These are phyloP conservation scores for Magnolia officinalis DNA, from an alignment of 164 flowering plant species.

Conservation along the genomic window DNA sequence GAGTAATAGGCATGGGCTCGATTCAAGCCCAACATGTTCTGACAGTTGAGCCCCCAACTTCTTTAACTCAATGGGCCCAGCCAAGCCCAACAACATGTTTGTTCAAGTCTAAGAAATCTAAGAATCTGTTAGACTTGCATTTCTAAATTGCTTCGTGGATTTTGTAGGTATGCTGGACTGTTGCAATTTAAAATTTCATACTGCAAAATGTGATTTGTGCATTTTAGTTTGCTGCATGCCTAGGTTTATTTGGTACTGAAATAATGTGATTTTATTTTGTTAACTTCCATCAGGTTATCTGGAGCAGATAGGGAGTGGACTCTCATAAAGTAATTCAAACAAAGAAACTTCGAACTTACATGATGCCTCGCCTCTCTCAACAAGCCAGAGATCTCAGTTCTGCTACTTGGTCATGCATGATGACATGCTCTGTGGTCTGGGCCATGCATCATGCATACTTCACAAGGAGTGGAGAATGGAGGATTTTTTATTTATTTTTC, in stretches of 20 bases:
- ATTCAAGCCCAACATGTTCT: too few species aligned
- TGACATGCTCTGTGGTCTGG: too few species aligned
- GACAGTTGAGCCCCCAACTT: too few species aligned
- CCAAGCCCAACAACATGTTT: slow-evolving; percentile 29
- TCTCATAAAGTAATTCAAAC: slow-evolving; percentile 44
- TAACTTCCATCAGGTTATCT: slow-evolving; percentile 57
- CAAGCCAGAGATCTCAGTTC: too few species aligned
- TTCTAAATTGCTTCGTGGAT: slow-evolving; percentile 85
- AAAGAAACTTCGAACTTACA: slow-evolving; percentile 42
- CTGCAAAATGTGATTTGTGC: background rate
- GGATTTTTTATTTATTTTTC: too few species aligned
- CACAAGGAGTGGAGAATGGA: too few species aligned
- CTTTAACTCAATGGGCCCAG: too few species aligned
- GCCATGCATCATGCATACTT: too few species aligned
- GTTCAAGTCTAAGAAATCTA: slow-evolving; percentile 78
- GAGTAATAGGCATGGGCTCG: too few species aligned
- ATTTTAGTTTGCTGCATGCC: background rate
- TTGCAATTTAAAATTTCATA: slow-evolving; percentile 1
- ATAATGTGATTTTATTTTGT: slow-evolving; percentile 8
- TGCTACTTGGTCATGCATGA: too few species aligned
- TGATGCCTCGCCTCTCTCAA: background rate
- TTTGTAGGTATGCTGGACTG: slow-evolving; percentile 67
- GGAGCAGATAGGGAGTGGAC: slow-evolving; percentile 70
- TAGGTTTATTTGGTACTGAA: slow-evolving; percentile 4
- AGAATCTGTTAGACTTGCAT: slow-evolving; percentile 80